A percentile compares a stretch with the other conserved stretches of the same genome.
These are phyloP conservation scores for Gryganskiella cystojenkinii DNA, from an alignment of 192 early-diverging fungal genomes.

Conservation along the genomic window DNA sequence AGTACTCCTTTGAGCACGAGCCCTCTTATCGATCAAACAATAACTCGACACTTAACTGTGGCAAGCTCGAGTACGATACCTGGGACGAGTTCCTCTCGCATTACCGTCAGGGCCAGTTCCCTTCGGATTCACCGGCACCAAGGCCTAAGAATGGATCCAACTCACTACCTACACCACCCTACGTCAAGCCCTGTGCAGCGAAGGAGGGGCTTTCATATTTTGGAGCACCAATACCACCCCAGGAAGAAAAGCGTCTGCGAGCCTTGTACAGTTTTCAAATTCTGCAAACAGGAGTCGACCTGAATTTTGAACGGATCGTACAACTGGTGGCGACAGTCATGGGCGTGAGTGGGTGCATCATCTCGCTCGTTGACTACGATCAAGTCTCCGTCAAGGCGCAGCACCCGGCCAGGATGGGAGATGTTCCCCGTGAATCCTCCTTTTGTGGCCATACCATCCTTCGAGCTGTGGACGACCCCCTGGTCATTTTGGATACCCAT, in stretches of 20 bases:
- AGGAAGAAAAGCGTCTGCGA: conserved; percentile 38
- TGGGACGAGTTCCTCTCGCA: conserved; percentile 44
- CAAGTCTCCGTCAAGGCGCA: conserved; percentile 25
- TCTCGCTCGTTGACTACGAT: conserved; percentile 35
- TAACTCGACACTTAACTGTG: background rate
- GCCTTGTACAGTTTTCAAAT: conserved; percentile 51
- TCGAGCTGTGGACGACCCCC: conserved; percentile 36
- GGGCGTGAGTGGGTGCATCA: conserved; percentile 24
- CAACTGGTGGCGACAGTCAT: conserved; percentile 43
- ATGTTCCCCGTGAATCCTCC: conserved; percentile 20
- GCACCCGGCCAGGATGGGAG: background rate
- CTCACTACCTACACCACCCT: conserved; percentile 20
- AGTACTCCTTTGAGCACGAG: background rate
- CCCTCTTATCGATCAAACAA: background rate
- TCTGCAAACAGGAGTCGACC: conserved; percentile 34
- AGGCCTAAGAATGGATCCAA: background rate
- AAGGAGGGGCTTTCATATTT: conserved; percentile 5
- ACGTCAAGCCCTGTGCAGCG: background rate
- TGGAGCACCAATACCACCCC: conserved; percentile 24
- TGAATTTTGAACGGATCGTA: conserved; percentile 51
- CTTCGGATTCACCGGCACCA: conserved; percentile 12
- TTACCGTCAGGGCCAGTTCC: conserved; percentile 29
- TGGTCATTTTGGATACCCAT: conserved; percentile 48
- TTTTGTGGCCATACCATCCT: conserved; percentile 53
- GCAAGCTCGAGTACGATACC: conserved; percentile 5